These are phyloP conservation scores for Chaetomium strumarium DNA, from an alignment of 2,329 filamentous ascomycete genomes.

Conservation along the genomic window DNA sequence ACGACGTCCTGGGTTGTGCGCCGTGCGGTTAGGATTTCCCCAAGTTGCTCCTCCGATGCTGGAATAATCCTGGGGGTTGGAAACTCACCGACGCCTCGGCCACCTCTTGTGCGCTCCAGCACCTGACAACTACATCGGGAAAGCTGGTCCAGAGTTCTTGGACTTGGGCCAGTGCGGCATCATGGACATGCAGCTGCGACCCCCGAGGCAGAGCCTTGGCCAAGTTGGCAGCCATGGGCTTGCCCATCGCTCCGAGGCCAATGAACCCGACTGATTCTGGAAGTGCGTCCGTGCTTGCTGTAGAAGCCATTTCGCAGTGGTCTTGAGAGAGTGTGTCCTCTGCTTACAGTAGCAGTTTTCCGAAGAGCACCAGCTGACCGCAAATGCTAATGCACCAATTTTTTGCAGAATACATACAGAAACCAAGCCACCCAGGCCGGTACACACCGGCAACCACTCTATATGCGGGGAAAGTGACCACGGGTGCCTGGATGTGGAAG, in stretches of 20 bases:
- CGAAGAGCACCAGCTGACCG: no score
- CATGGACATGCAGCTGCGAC: slow-evolving; percentile 42
- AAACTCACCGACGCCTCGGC: slow-evolving; percentile 42
- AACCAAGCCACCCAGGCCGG: no score
- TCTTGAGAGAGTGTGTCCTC: no score
- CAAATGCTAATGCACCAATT: no score
- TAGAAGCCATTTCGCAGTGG: background rate
- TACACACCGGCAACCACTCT: no score
- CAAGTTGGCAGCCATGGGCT: slow-evolving; percentile 46
- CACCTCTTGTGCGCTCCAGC: slow-evolving; percentile 41
- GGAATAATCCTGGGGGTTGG: no score
- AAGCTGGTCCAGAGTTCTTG: slow-evolving; percentile 38
- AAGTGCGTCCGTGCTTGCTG: background rate
- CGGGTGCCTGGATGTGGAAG: no score
- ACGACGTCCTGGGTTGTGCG: slow-evolving; percentile 52
- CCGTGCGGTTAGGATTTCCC: no score
- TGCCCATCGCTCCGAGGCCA: slow-evolving; percentile 50
- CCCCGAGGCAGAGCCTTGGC: slow-evolving; percentile 39
- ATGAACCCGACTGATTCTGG: slow-evolving; percentile 35
- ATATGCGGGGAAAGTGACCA: no score
- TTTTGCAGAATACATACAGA: no score
- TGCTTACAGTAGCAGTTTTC: no score
- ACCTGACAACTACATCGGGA: slow-evolving; percentile 34
- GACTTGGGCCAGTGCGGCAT: slow-evolving; percentile 39
- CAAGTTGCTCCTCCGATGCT: no score